These are phyloP conservation scores for Amylostereum areolatum DNA, from an alignment of 1,284 basidiomycete species.

Conservation along the genomic window DNA sequence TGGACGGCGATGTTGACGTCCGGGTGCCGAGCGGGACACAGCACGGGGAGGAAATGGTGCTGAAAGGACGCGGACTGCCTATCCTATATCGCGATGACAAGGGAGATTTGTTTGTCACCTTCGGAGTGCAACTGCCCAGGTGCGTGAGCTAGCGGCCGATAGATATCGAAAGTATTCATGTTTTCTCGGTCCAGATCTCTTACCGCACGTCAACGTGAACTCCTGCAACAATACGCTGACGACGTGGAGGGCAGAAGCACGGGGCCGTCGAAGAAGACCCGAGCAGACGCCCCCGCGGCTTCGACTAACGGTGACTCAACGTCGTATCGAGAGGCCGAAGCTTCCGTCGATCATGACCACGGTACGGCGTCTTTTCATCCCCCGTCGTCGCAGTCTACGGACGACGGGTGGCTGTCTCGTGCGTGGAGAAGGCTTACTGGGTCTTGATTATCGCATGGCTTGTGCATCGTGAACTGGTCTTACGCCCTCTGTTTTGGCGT, in stretches of 20 bases:
- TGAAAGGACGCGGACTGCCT: conserved; percentile 85
- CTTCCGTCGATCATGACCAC: conserved; percentile 39
- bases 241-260: conserved; percentile 73
- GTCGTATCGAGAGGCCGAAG: conserved; percentile 12
- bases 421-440: conserved; percentile 63
- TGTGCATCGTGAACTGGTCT: conserved; percentile 30
- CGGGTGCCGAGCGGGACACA: conserved; percentile 92
- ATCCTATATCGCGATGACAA: conserved; percentile 61
- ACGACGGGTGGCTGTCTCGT: conserved; percentile 63
- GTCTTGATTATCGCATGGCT: conserved; percentile 53
- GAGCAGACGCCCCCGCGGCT: conserved; percentile 16
- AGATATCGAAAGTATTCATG: conserved; percentile 14
- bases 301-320: conserved; percentile 11
- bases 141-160: conserved; percentile 30
- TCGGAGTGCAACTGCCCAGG: conserved; percentile 88
- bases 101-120: conserved; percentile 91
- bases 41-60: conserved; percentile 93
- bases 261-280: conserved; percentile 7
- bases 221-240: conserved; percentile 89
- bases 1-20: conserved; percentile 95
- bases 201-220: conserved; percentile 77
- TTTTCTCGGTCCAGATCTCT: conserved; percentile 53
- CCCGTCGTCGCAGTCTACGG: conserved; percentile 39
- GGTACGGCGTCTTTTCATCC: conserved; percentile 69
- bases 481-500: conserved; percentile 19